Evolutionary conservation across 1,139 yeast genomes (phyloP), one percentile per base, ranked within the genome.

Genomic region (Ogataea hybrid): DNA sequence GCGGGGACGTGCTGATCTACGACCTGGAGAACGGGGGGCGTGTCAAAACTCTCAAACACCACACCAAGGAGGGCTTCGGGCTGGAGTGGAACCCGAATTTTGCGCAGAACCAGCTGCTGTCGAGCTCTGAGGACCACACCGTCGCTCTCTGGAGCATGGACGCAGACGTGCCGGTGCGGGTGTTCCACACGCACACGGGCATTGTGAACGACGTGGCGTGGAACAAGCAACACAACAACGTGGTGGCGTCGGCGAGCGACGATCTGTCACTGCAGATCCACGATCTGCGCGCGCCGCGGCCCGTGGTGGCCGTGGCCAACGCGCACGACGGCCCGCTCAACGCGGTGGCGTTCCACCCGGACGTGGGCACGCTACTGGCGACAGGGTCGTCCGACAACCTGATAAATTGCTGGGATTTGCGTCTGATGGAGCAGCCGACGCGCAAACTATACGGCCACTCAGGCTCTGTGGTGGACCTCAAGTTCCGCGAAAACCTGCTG

Each of bases 231-330:
- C 71, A 38, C 62, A 48, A 69, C 17, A 63, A 69, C 3, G 52
- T 84, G 20, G 79, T 86, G 59, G 94, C 82, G 0, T 78, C 89
- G 3, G 90, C 77, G 6, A 73, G 88, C 6, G 95, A 86, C 58
- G 95, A 84, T 57, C 75, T 74, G 44, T 69, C 78, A 3, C 69
- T 89, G 25, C 79, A 77, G 40, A 65, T 89, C 31, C 83, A 77
- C 54, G 97, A 89, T 58, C 62, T 77, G 18, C 75, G 95, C 55
- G 54, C 59, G 7, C 44, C 47, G 9, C 66, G 56, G 32, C 76
- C 75, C 21, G 72, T 70, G 14, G 65, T 78, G 37, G 68, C 69
- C 37, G 63, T 75, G 25, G 66, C 67, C 20, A 69, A 68, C 23
- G 62, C 62, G 33, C 67, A 64, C 23, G 74, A 54, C 14, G 54